phyloP scores from a whole-genome alignment of 768 basidiomycete genomes.

The Atractiella rhizophila region DNA sequence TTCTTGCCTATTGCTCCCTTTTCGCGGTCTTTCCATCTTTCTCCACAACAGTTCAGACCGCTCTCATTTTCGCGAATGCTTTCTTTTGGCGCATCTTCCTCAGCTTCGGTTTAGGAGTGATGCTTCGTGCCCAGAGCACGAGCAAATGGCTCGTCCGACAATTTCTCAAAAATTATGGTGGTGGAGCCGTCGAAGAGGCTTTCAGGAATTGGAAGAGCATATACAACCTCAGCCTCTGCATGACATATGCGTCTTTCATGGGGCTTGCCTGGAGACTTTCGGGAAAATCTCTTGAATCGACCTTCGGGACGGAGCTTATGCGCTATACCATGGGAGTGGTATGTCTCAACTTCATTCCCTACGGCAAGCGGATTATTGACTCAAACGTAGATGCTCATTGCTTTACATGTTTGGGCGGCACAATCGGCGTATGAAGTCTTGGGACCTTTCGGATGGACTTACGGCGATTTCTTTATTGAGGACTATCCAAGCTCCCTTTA shows the following conservation, averaged over 20 bases:
- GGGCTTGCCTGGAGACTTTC: constrained; percentile 80
- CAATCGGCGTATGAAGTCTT: constrained; percentile 75
- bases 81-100: constrained; percentile 66
- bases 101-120: constrained; percentile 57
- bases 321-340: constrained; percentile 72
- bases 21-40: constrained; percentile 37
- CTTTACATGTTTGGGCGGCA: constrained; percentile 73
- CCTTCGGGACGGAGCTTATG: constrained; percentile 58
- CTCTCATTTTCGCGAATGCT: constrained; percentile 56
- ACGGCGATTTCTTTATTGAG: constrained; percentile 34
- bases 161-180: constrained; percentile 45
- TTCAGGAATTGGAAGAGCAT: constrained; percentile 84
- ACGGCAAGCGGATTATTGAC: not conserved
- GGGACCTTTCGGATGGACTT: constrained; percentile 95
- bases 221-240: constrained; percentile 76
- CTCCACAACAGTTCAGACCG: constrained; percentile 29
- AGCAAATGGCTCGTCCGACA: constrained; percentile 76
- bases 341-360: constrained; percentile 20
- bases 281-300: constrained; percentile 55
- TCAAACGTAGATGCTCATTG: constrained; percentile 40
- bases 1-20: constrained; percentile 41
- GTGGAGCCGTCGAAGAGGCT: constrained; percentile 63
- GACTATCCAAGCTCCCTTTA: constrained; percentile 70
- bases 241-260: constrained; percentile 78
- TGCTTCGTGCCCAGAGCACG: constrained; percentile 60